phyloP scores from a whole-genome alignment of 768 basidiomycete genomes.

The Gymnopilus dilepis region DNA sequence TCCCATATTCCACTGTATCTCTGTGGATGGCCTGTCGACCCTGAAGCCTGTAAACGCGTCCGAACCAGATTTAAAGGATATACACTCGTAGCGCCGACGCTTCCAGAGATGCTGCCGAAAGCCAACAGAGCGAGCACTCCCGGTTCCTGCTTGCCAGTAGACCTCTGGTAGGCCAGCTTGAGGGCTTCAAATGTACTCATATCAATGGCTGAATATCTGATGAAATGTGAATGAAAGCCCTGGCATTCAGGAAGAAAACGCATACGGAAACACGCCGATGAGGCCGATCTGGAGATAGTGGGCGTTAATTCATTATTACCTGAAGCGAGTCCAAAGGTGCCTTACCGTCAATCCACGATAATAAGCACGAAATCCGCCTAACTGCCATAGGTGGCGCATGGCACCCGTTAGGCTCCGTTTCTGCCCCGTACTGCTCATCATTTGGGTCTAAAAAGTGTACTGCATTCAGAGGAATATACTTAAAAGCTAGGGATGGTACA shows the following conservation, averaged over 20 bases:
- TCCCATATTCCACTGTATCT: conserved; percentile 88
- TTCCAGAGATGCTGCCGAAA: conserved; percentile 93
- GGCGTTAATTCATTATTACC: not conserved
- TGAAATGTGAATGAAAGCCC: not conserved
- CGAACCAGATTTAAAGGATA: conserved; percentile 93
- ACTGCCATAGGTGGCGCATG: conserved; percentile 72
- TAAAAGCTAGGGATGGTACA: conserved; percentile 12
- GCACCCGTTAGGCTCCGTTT: conserved; percentile 66
- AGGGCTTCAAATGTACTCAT: conserved; percentile 98
- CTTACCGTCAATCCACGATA: conserved; percentile 91
- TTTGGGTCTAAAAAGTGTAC: conserved; percentile 73
- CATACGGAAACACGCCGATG: conserved; percentile 94
- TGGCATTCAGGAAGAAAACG: conserved; percentile 4
- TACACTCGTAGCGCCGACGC: conserved; percentile 91
- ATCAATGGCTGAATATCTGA: conserved; percentile 91
- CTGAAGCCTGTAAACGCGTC: conserved; percentile 94
- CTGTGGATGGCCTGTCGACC: conserved; percentile 93
- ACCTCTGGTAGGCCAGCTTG: conserved; percentile 87
- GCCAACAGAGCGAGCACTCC: conserved; percentile 85
- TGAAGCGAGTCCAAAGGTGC: conserved; percentile 18
- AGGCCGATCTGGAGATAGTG: conserved; percentile 77
- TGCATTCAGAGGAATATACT: not conserved
- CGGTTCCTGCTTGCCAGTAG: conserved; percentile 88
- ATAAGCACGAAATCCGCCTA: conserved; percentile 83
- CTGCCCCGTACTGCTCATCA: conserved; percentile 86